Evolutionary conservation across 2,329 filamentous ascomycete species (phyloP), one percentile per base, ranked within the genome.

Genomic region (Colletotrichum chrysophilum): DNA sequence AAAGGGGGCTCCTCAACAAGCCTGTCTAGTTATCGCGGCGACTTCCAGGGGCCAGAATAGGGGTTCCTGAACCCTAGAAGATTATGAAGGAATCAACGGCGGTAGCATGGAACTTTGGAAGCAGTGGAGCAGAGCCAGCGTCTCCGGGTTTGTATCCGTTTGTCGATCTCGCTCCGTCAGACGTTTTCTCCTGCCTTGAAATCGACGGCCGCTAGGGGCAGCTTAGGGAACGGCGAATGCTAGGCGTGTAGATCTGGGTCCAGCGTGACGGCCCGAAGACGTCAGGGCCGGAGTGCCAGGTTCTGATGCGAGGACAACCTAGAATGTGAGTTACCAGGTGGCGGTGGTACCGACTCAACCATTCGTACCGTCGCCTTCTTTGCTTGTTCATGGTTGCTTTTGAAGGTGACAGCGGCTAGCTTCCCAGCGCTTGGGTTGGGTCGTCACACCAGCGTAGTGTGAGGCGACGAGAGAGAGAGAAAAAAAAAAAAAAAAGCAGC

Each of bases 191-290:
- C 24, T 64, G 64, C 58, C 64, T 68, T 68, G 32, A n/a, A 48
- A 43, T 65, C 34, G 70, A 73, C 28, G 43, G 43, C 70, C 65
- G 58, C 70, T 73, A 72, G 43, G 26, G 62, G 64, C 55, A 73
- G 67, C 56, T 58, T 48, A 30, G 55, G 70, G 62, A 68, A 67
- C 30, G 43, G 32, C 38, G n/a, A 73, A 52, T 38, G 48, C 73
- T 75, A 73, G 70, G 62, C 36, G 14, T 73, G 70, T 68, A 75
- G 70, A 73, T 75, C 70, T 73, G 65, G 70, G 64, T 62, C 64
- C 70, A 75, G 58, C 56, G 73, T 73, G 48, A 73, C 70, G 70
- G 70, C 69, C 73, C 73, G 70, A 73, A 67, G 64, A 73, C 56
- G 70, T 68, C 70, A 65, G 73, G 69, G 69, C 62, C 55, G 34